Base-by-base conservation (phyloP, 345 rosid genomes). In the Cochlearia excelsa region DNA sequence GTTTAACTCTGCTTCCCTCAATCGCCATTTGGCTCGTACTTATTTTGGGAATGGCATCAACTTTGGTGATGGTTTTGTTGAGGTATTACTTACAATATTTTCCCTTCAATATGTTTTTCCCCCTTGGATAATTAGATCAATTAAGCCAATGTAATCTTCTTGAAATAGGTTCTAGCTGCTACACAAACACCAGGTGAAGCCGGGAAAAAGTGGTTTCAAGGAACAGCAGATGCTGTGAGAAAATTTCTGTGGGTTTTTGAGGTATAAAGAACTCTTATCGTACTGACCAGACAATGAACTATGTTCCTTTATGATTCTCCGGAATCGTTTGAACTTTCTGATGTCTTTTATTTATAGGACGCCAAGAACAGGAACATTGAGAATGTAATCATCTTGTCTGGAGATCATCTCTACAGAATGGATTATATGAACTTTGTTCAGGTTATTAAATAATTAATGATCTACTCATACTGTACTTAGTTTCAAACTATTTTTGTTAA, bases 221-320 rank as follows among this genome's bases (percentile, higher is more conserved):
- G 99, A 76, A 92, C 99, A 30, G 97, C 99, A 11, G 99, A 92
- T 77, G 99, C 99, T 76, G 99, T 92, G 48, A 84, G 99, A 85
- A 84, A 88, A 69, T 92, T 92, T 67, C 64, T 43, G 38, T 86
- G 99, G 97, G 95, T 92, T 54, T 92, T 92, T 80, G 96, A 92
- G 99, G 99, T 86, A 41, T 54, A 45, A 47, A 39, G 8, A 53
- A 45, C 2, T 4, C 52, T 44, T 26, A 37, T 5, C 7, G 6
- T n/a, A 35, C 29, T 2, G 8, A 34, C 26, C 59, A 43, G 51
- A 30, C 5, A 29, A 5, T 54, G 2, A 11, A 26, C 38, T 16
- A 8, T 51, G 9, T 35, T 41, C 39, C 5, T 34, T 54, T 3
- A 9, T 47, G 58, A 56, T 46, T 31, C 9, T 64, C 23, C 42